phyloP scores from a whole-genome alignment of 2,329 filamentous ascomycete genomes.

The Xylariaceae sp. region DNA sequence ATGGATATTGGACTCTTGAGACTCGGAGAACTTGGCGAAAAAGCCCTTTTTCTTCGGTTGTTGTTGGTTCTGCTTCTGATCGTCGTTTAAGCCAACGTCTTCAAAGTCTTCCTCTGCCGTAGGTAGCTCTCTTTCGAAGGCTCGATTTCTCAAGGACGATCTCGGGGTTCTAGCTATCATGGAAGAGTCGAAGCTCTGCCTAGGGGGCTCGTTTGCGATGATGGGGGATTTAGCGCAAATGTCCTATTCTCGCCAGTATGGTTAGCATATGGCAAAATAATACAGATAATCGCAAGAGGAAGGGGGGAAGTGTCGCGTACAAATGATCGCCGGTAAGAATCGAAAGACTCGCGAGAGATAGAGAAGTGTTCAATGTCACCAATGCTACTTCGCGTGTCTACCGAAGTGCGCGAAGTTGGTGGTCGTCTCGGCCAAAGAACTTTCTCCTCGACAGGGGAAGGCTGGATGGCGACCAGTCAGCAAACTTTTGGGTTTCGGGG shows the following conservation, averaged over 20 bases:
- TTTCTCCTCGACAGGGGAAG: constrained; percentile 84
- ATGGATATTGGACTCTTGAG: constrained; percentile 27
- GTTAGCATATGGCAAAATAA: constrained; percentile 4
- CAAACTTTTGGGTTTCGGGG: constrained; percentile 16
- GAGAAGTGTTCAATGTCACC: constrained; percentile 88
- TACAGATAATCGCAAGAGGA: neutral
- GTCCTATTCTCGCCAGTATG: constrained; percentile 46
- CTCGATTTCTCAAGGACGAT: constrained; percentile 52
- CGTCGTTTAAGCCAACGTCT: constrained; percentile 81
- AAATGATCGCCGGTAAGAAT: constrained; percentile 93
- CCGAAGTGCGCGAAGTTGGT: constrained; percentile 48
- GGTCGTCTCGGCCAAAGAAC: constrained; percentile 63
- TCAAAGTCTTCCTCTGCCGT: constrained; percentile 79
- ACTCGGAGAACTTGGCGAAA: constrained; percentile 73
- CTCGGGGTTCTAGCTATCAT: constrained; percentile 58
- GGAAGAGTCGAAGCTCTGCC: constrained; percentile 76
- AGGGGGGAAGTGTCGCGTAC: constrained; percentile 49
- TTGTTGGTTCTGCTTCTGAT: constrained; percentile 50
- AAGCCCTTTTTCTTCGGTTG: constrained; percentile 68
- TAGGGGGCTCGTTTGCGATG: constrained; percentile 52
- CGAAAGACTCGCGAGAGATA: constrained; percentile 94
- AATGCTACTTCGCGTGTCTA: constrained; percentile 52
- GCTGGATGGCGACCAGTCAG: constrained; percentile 43
- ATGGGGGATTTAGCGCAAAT: constrained; percentile 84
- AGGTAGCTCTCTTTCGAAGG: constrained; percentile 54